Base-by-base conservation (phyloP, 805 yeast species). In the Saccharomycopsis fermentans region DNA sequence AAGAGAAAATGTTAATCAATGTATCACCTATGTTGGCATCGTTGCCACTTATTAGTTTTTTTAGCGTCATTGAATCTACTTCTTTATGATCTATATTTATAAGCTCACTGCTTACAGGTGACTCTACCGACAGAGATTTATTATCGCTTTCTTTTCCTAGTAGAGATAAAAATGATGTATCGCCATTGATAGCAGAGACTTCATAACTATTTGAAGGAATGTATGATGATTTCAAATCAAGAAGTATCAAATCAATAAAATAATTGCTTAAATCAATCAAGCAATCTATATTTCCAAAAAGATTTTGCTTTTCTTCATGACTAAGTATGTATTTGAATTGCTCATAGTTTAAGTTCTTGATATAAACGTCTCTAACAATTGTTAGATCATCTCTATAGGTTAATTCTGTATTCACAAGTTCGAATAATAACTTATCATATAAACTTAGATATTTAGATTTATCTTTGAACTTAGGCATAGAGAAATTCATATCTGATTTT, bases 361-460 rank as follows among this genome's bases (percentile, higher is more conserved):
- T 62, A 55, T 69, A 69, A 3, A 71, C 62, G 17, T 69, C 66
- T n/a, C 68, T 68, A 6, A 71, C 65, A 2, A 73, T 72, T 1
- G 63, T 67, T 65, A 74, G 62, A 58, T 74, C 77, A 16, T 65
- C 65, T 9, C 71, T 66, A 58, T 71, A 74, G n/a, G 63, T 63
- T 16, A 65, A 59, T 58, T 74, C 78, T 12, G 77, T 71, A 19
- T 64, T 64, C 54, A 73, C 68, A 6, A 74, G 65, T 59, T 74
- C 77, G 12, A 32, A 17, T 11, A 54, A n/a, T 19, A 51, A 47
- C 27, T 47, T 48, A 26, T 54, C 57, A 35, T 36, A 58, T 26
- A 55, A 35, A 17, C 55, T 24, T 14, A 52, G 35, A 29, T 34
- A 34, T 19, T 32, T 34, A 9, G 50, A 50, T 29, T 32, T 29